Evolutionary conservation across 352 stramenopile genomes (phyloP), one percentile per base, ranked within the genome.

Genomic region (Phytopythium oedochilum): DNA sequence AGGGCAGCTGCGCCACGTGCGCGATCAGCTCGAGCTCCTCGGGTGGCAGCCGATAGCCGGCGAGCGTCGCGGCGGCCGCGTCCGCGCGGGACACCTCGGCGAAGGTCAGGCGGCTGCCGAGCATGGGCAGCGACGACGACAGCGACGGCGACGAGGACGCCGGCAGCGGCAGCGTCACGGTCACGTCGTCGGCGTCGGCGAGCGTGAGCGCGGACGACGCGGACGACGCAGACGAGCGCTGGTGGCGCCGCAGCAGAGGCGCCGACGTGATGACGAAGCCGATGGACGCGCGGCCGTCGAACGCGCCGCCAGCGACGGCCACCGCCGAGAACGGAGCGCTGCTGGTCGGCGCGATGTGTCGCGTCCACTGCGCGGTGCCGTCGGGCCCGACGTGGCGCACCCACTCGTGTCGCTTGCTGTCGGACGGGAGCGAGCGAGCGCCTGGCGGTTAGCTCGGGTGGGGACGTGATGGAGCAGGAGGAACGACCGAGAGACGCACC

Each of bases 341-440:
- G 25, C 67, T 59, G n/a, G 63, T 70, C 20, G 70, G 65, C 8
- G 83, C 71, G 36, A 86, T 72, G 29, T 81, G 76, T 25, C 81
- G 69, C 5, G 79, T 80, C 84, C 84, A 94, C 57, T 81, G 87
- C 2, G 78, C 77, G 1, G 73, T 78, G n/a, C 84, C 84, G 43
- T 92, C 71, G 12, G 75, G 57, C 7, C 70, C 78, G 17, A 90
- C 61, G 55, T 70, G 75, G 22, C 84, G 75, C 11, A 88, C 70
- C 84, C 84, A 94, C 49, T 94, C 82, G 35, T 94, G 90, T 20
- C 84, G 79, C 58, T 88, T 81, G 32, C 67, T 71, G 53, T 15
- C 35, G 2, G 17, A 53, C 1, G 10, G 15, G 14, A 25, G 10
- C 1, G 20, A 2, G 14, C 25, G 34, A 47, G 23, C 3, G 31